These are phyloP conservation scores for Luffa acutangula DNA, from an alignment of 306 rosid species.

Conservation along the genomic window DNA sequence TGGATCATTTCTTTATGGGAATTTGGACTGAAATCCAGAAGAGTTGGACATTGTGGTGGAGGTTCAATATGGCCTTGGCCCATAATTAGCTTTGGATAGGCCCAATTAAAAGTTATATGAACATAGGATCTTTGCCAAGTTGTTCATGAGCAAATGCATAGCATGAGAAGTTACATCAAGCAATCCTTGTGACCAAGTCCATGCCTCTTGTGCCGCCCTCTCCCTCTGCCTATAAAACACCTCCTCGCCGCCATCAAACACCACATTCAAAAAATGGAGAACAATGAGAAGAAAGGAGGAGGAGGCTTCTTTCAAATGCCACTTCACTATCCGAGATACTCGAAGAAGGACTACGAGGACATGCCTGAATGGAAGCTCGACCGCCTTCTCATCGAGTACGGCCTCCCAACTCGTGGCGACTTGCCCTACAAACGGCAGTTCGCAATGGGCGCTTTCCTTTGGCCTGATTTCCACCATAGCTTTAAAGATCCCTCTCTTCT, in stretches of 20 bases:
- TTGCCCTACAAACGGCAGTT: conserved; percentile 55
- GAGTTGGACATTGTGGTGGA: background rate
- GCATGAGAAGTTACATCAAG: conserved; percentile 1
- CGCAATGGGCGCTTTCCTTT: conserved; percentile 79
- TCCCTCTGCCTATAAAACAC: background rate
- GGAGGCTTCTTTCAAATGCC: conserved; percentile 60
- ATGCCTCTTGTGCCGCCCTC: background rate
- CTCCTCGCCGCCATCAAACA: background rate
- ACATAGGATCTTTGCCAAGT: background rate
- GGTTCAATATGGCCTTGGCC: background rate
- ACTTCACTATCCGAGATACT: conserved; percentile 67
- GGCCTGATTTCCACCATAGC: conserved; percentile 28
- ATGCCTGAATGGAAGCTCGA: conserved; percentile 84
- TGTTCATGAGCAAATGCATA: background rate
- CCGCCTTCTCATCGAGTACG: conserved; percentile 58
- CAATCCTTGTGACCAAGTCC: conserved; percentile 1
- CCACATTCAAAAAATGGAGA: conserved; percentile 20
- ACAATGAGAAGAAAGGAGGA: conserved; percentile 9
- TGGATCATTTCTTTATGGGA: too few relatives aligned
- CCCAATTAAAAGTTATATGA: background rate
- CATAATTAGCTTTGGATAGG: background rate
- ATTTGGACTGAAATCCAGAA: too few relatives aligned
- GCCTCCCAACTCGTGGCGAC: conserved; percentile 47
- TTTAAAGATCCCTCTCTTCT: background rate
- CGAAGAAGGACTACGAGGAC: conserved; percentile 47